A percentile compares a stretch with the other conserved stretches of the same genome.
phyloP scores from a whole-genome alignment of 768 basidiomycete species.

The Rhizopogon sp. region DNA sequence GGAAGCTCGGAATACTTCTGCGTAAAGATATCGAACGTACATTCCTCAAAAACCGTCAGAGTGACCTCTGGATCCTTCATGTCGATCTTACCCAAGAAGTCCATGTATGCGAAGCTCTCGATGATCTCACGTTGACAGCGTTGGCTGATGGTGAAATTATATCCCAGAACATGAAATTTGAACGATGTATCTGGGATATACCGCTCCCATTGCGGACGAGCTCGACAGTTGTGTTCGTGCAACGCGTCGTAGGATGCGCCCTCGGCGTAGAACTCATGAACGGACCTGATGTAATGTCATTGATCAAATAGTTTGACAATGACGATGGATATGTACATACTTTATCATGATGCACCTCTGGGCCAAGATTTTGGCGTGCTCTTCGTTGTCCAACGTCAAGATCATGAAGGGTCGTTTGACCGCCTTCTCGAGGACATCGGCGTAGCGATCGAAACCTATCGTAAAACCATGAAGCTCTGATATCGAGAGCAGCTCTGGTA shows the following conservation, averaged over 20 bases:
- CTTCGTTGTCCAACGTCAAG: conserved; percentile 60
- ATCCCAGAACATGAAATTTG: conserved; percentile 71
- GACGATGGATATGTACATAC: conserved; percentile 39
- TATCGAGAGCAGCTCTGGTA: conserved; percentile 78
- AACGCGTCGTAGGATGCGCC: conserved; percentile 66
- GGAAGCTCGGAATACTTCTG: not conserved
- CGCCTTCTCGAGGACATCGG: conserved; percentile 40
- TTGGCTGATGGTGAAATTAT: conserved; percentile 71
- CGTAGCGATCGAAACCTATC: conserved; percentile 39
- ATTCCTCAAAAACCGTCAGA: conserved; percentile 82
- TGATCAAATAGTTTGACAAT: not conserved
- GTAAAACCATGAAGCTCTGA: conserved; percentile 69
- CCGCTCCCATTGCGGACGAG: conserved; percentile 46
- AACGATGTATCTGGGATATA: conserved; percentile 70
- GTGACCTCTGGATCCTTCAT: conserved; percentile 75
- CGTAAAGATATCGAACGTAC: conserved; percentile 36
- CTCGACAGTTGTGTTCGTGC: conserved; percentile 48
- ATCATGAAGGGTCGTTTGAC: conserved; percentile 67
- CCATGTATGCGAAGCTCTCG: conserved; percentile 84
- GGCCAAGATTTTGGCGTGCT: conserved; percentile 70
- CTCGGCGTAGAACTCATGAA: conserved; percentile 75
- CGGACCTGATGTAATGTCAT: conserved; percentile 41
- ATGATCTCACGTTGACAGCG: conserved; percentile 61
- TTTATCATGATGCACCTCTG: conserved; percentile 79
- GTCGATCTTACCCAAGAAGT: conserved; percentile 72